phyloP scores from a whole-genome alignment of 177 flowering plant species.

The Telopea speciosissima region DNA sequence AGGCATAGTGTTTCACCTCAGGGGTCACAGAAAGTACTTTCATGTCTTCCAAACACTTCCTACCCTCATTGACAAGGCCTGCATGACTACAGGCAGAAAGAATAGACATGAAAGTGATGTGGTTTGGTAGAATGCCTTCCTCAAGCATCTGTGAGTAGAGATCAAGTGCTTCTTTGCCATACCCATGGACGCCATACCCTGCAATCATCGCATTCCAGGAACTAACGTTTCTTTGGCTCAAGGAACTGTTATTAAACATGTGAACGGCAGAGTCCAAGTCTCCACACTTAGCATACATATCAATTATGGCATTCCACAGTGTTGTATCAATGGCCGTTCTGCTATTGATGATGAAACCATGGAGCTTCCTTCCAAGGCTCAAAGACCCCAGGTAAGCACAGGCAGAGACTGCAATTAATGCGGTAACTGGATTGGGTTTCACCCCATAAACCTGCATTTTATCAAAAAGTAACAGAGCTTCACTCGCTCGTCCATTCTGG shows the following conservation, averaged over 20 bases:
- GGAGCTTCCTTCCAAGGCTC: slow-evolving; percentile 32
- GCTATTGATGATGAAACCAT: slow-evolving; percentile 18
- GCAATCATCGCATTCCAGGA: not conserved
- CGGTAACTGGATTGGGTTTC: slow-evolving; percentile 31
- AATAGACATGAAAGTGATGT: not conserved
- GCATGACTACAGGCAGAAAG: not conserved
- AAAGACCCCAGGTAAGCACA: slow-evolving; percentile 35
- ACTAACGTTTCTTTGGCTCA: not conserved
- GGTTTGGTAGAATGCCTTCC: not conserved
- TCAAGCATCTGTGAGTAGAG: not conserved
- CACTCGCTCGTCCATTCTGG: slow-evolving; percentile 37
- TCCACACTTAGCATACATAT: slow-evolving; percentile 47
- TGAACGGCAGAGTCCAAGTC: slow-evolving; percentile 27
- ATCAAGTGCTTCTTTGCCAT: not conserved
- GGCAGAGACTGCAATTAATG: slow-evolving; percentile 28
- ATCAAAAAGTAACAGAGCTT: slow-evolving; percentile 31
- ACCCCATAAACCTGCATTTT: slow-evolving; percentile 26
- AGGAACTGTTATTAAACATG: slow-evolving; percentile 17
- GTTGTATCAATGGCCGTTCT: slow-evolving; percentile 15
- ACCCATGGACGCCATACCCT: not conserved
- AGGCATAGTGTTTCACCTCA: not conserved
- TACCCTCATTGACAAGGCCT: not conserved
- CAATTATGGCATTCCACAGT: slow-evolving; percentile 34
- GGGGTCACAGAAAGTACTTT: not conserved
- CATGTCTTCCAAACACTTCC: not conserved